Conservation (phyloP, 2,329 filamentous ascomycete species). For the Aureobasidium namibiae region DNA sequence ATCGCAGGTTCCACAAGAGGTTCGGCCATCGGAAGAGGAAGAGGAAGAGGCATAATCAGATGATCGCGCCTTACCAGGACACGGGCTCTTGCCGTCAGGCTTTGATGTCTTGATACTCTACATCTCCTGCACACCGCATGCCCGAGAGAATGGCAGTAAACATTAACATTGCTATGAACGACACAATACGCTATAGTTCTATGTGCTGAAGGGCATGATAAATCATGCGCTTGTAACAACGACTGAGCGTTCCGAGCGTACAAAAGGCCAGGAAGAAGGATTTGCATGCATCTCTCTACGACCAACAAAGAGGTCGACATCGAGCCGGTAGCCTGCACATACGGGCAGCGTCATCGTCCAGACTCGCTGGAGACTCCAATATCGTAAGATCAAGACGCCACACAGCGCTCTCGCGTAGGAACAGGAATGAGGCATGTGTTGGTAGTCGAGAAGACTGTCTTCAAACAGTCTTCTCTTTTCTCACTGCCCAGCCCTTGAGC, state of each 20-base stretch:
- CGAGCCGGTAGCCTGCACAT: not conserved
- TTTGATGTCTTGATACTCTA: too few species aligned
- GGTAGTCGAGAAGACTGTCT: not conserved
- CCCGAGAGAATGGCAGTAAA: not conserved
- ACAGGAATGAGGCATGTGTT: too few species aligned
- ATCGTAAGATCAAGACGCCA: not conserved
- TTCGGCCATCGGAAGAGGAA: constrained; percentile 24
- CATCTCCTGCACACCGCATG: too few species aligned
- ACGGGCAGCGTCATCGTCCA: not conserved
- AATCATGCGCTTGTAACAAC: not conserved
- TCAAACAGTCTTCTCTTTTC: constrained; percentile 24
- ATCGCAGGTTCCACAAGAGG: constrained; percentile 20
- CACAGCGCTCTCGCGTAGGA: too few species aligned
- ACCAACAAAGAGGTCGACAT: not conserved
- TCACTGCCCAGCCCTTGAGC: constrained; percentile 74
- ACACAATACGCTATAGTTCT: not conserved
- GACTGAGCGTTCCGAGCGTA: not conserved
- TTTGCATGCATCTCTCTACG: not conserved
- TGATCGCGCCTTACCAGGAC: not conserved
- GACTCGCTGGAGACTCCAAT: not conserved
- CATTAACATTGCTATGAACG: constrained; percentile 1
- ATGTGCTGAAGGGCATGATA: not conserved
- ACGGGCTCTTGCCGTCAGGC: too few species aligned
- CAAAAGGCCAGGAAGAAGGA: not conserved
- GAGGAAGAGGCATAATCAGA: constrained; percentile 15